phyloP scores from a whole-genome alignment of 495 filamentous ascomycete species.

The Poronia punctata region DNA sequence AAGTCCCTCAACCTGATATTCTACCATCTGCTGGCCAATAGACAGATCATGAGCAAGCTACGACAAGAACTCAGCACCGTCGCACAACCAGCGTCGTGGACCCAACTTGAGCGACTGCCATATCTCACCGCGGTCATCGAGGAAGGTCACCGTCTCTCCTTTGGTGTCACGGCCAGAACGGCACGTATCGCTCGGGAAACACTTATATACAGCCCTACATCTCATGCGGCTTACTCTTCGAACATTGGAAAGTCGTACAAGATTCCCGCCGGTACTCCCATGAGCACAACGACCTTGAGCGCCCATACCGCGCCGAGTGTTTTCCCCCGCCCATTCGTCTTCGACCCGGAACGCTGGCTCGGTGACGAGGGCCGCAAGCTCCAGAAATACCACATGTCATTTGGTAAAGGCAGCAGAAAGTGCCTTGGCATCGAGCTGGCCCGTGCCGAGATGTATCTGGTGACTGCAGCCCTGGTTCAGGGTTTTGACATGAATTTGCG shows the following conservation, averaged over 20 bases:
- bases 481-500: constrained; percentile 21
- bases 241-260: constrained; percentile 10
- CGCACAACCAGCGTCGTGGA: constrained; percentile 9
- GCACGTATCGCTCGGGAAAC: constrained; percentile 15
- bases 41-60: constrained; percentile 13
- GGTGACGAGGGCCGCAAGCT: constrained; percentile 26
- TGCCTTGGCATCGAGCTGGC: constrained; percentile 39
- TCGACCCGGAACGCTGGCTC: constrained; percentile 43
- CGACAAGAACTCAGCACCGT: constrained; percentile 10
- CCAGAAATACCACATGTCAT: constrained; percentile 39
- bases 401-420: constrained; percentile 37
- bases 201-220: constrained; percentile 14
- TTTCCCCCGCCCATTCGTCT: constrained; percentile 34
- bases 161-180: constrained; percentile 15
- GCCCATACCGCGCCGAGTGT: constrained; percentile 32
- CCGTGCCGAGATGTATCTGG: constrained; percentile 31
- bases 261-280: constrained; percentile 24
- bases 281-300: constrained; percentile 28
- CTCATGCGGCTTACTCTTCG: constrained; percentile 6
- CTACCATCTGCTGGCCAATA: constrained; percentile 17
- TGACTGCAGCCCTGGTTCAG: constrained; percentile 13
- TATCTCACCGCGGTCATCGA: constrained; percentile 21
- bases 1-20: constrained; percentile 18
- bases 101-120: constrained; percentile 17
- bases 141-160: constrained; percentile 20